A percentile compares a stretch with the other conserved stretches of the same genome.
Conservation (phyloP, 208 protist genomes). For the Novymonas esmeraldas region DNA sequence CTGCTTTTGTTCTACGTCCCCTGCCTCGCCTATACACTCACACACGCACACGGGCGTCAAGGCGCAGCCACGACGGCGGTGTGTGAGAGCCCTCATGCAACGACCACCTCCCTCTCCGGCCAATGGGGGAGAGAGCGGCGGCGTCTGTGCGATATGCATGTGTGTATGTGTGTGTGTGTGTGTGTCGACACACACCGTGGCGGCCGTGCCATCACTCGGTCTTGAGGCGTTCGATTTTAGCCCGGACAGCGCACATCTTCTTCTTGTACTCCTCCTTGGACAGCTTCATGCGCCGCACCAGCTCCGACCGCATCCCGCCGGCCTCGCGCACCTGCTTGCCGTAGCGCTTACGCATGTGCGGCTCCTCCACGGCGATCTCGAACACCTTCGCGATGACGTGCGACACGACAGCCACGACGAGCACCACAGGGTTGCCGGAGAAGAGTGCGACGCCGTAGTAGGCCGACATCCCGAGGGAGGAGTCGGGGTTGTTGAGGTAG, state of each 20-base stretch:
- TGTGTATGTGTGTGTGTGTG: no score
- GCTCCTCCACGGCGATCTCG: conserved; percentile 82
- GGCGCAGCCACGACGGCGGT: no score
- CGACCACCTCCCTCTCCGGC: no score
- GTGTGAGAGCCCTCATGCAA: no score
- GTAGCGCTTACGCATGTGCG: conserved; percentile 66
- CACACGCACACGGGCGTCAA: no score
- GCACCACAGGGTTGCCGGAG: conserved; percentile 69
- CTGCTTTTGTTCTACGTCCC: no score
- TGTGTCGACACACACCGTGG: no score
- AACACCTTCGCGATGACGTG: conserved; percentile 85
- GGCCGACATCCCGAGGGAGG: conserved; percentile 84
- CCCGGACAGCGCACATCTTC: conserved; percentile 34
- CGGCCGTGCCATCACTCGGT: no score
- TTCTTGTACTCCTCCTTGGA: conserved; percentile 53
- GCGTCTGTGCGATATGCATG: no score
- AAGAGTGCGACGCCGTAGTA: conserved; percentile 92
- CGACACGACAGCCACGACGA: conserved; percentile 77
- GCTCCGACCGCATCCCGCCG: conserved; percentile 62
- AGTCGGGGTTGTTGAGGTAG: conserved; percentile 95
- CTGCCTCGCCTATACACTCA: no score
- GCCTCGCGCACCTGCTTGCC: conserved; percentile 41
- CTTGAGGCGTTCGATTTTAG: conserved; percentile 45
- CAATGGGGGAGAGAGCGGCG: no score
- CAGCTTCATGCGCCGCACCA: conserved; percentile 39